Evolutionary conservation across 2,329 filamentous ascomycete genomes (phyloP), one percentile per base, ranked within the genome.

Genomic region (Emmonsiellopsis sp.): DNA sequence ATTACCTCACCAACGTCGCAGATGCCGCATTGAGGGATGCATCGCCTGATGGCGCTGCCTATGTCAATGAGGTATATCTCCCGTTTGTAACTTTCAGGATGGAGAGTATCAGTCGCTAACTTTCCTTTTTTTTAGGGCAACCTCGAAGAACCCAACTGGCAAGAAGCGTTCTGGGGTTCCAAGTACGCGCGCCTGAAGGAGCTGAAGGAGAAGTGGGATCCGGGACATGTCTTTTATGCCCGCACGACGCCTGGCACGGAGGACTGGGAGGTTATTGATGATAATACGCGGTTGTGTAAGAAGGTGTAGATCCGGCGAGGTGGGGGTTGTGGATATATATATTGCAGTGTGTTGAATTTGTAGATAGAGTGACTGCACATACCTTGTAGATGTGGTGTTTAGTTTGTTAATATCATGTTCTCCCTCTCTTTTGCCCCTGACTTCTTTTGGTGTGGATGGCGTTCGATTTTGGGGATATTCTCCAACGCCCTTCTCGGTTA

Each of bases 201-300:
- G 6, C 61, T 75, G 31, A 74, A 75, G 65, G 54, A 61, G 7
- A 67, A 69, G 51, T 73, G 68, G 56, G 72, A 75, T 55, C 71
- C 71, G 5, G 27, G 63, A 0, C 61, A 62, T 3, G 50, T 80
- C 6, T 77, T 77, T 34, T 77, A 78, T 51, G 75, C 71, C 8
- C 60, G 60, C 6, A 74, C 69, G 17, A 73, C 68, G 5, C 77
- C 81, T 5, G 78, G 77, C 0, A 78, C 75, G 52, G 78, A 81
- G 49, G 60, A 3, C 9, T 47, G 44, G 44, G 44, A 27, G 17
- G 44, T 47, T 10, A 47, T 47, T 47, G 44, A 47, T 34, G 10
- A 27, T 14, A n/a, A n/a, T 34, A 33, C 17, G 10, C 44, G 44
- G 21, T 31, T 47, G 44, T 47, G 44, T 21, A 31, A 47, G 27